Conservation (phyloP, 2,329 filamentous ascomycete species). For the Penicillium sp. region DNA sequence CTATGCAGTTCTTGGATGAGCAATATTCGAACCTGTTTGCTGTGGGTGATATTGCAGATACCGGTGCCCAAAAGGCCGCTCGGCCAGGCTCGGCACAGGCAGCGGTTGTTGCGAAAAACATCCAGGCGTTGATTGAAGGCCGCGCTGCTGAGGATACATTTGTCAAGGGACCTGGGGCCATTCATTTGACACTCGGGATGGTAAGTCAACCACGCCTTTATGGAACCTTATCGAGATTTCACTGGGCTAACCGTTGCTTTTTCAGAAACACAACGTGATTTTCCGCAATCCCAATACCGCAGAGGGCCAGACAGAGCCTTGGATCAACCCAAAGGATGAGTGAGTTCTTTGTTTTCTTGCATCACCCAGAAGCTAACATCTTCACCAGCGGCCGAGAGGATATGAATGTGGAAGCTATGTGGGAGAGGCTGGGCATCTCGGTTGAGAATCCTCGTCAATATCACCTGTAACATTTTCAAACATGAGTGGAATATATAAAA, state of each 20-base stretch:
- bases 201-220: constrained; percentile 18
- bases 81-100: constrained; percentile 34
- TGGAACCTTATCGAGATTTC: neutral
- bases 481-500: no score
- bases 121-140: constrained; percentile 33
- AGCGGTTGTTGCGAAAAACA: constrained; percentile 34
- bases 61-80: constrained; percentile 36
- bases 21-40: constrained; percentile 35
- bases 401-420: constrained; percentile 39
- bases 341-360: constrained; percentile 18
- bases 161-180: constrained; percentile 30
- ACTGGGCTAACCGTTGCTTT: neutral
- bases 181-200: constrained; percentile 37
- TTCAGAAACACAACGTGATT: constrained; percentile 37
- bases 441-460: constrained; percentile 33
- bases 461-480: constrained; percentile 26
- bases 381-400: constrained; percentile 34
- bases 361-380: neutral
- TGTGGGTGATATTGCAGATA: constrained; percentile 39
- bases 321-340: constrained; percentile 33
- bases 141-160: constrained; percentile 24
- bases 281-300: constrained; percentile 38
- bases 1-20: constrained; percentile 34
- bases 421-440: constrained; percentile 32
- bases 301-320: constrained; percentile 36